Conservation (phyloP, 352 stramenopile genomes). For the Pythium periplocum region DNA sequence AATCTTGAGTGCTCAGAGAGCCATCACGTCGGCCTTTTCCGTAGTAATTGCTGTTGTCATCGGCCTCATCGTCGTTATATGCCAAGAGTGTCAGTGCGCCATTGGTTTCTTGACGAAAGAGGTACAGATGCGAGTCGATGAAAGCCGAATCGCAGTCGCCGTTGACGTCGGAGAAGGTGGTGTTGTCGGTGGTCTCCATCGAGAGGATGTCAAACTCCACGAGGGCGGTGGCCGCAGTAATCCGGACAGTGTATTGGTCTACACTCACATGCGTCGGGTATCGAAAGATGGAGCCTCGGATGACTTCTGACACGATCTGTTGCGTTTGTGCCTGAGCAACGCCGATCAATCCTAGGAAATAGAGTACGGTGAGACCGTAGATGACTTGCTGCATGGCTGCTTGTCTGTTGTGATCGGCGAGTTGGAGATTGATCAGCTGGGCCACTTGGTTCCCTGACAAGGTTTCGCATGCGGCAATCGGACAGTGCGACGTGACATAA, state of each 20-base stretch:
- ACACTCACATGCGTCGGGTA: constrained; percentile 42
- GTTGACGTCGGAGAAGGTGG: constrained; percentile 56
- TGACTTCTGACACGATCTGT: constrained; percentile 22
- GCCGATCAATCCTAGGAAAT: no score
- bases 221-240: constrained; percentile 30
- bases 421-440: no score
- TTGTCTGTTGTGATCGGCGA: no score
- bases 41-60: constrained; percentile 47
- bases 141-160: constrained; percentile 64
- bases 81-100: constrained; percentile 29
- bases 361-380: no score
- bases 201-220: constrained; percentile 68
- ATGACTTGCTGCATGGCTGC: no score
- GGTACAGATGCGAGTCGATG: constrained; percentile 59
- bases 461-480: no score
- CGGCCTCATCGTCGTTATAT: constrained; percentile 63
- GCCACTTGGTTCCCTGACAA: no score
- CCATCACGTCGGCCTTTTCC: constrained; percentile 33
- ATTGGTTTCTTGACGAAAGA: constrained; percentile 27
- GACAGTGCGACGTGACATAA: no score
- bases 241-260: constrained; percentile 49
- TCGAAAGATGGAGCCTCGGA: constrained; percentile 55
- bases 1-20: constrained; percentile 45
- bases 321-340: background rate
- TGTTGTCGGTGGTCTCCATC: constrained; percentile 48